Conservation (phyloP, 306 rosid species). For the Lablab purpureus region DNA sequence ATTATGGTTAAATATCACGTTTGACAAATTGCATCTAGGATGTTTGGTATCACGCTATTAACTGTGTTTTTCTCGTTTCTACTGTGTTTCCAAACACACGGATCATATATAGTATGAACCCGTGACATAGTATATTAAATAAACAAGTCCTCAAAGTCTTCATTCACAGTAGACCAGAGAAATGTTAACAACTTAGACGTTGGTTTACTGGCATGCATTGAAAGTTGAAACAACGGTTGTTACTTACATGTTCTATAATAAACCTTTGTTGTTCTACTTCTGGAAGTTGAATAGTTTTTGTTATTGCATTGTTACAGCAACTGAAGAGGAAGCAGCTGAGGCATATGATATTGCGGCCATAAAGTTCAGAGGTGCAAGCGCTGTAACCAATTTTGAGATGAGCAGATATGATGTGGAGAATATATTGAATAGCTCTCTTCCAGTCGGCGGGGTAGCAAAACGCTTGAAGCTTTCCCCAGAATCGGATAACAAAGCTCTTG, state of each 20-base stretch:
- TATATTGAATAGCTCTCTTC: constrained; percentile 68
- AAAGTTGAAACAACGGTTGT: background rate
- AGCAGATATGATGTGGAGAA: constrained; percentile 72
- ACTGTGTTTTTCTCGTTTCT: no score
- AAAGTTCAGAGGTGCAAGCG: constrained; percentile 79
- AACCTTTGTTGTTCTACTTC: background rate
- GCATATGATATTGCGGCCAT: constrained; percentile 94
- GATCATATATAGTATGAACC: background rate
- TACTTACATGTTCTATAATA: background rate
- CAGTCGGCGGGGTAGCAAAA: constrained; percentile 78
- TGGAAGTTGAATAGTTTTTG: background rate
- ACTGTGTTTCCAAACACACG: no score
- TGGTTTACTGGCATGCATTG: background rate
- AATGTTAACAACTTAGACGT: background rate
- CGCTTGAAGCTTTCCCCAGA: constrained; percentile 75
- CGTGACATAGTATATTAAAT: background rate
- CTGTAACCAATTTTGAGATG: constrained; percentile 88
- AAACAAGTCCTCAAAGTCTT: background rate
- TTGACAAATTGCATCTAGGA: background rate
- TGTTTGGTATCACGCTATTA: no score
- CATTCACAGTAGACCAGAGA: background rate
- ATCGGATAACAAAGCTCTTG: constrained; percentile 56
- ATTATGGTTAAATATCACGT: background rate
- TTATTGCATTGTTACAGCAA: constrained; percentile 56
- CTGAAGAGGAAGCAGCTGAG: constrained; percentile 97